Percentiles rank a stretch among this genome's conserved stretches.
These are phyloP conservation scores for Quercus robur DNA, from an alignment of 306 rosid species.

Conservation along the genomic window DNA sequence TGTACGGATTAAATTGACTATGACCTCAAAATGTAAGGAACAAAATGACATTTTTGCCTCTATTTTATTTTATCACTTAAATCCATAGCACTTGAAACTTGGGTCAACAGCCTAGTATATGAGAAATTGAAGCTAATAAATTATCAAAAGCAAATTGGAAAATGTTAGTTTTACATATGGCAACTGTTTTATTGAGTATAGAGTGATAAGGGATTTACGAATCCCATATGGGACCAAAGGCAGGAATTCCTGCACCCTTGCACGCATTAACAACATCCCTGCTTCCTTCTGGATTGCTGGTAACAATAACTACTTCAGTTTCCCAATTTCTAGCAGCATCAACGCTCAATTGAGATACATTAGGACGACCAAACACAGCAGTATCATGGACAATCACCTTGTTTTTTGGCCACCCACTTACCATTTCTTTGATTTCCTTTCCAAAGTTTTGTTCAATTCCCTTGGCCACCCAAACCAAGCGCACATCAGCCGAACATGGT, in stretches of 20 bases:
- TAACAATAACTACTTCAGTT: conserved; percentile 63
- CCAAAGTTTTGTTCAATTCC: conserved; percentile 67
- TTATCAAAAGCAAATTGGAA: no score
- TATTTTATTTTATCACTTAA: no score
- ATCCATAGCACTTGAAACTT: no score
- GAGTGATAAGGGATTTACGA: conserved; percentile 21
- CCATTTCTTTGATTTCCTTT: conserved; percentile 30
- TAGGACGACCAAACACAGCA: conserved; percentile 55
- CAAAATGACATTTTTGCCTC: no score
- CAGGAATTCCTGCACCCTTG: conserved; percentile 33
- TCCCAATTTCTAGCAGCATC: conserved; percentile 49
- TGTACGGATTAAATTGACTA: no score
- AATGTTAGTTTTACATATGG: no score
- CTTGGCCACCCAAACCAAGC: conserved; percentile 65
- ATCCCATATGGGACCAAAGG: conserved; percentile 64
- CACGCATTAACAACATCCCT: conserved; percentile 46
- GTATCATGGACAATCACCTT: conserved; percentile 65
- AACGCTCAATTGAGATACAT: conserved; percentile 51
- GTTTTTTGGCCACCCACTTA: conserved; percentile 21
- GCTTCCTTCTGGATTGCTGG: conserved; percentile 71
- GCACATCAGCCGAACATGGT: conserved; percentile 39
- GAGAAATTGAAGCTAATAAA: no score
- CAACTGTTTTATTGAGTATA: no score
- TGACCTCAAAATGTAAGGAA: no score
- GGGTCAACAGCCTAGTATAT: no score